Conservation (phyloP, 2,329 filamentous ascomycete genomes). For the Trichoderma semiorbis region DNA sequence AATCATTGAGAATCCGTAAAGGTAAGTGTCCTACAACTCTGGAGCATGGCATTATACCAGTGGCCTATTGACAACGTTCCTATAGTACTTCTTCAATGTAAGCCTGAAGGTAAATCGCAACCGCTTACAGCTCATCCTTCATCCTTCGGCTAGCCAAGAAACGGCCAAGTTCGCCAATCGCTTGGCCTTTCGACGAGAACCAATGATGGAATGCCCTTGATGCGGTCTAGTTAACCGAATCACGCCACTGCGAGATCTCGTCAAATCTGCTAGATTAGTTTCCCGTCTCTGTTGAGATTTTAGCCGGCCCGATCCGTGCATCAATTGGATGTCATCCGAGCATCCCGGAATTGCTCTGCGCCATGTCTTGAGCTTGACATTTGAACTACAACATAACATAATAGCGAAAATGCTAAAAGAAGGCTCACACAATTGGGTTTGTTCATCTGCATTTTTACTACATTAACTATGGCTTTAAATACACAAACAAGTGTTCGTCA, state of each 20-base stretch:
- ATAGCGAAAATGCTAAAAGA: neutral
- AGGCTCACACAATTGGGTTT: neutral
- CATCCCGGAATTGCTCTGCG: neutral
- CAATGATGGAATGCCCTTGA: neutral
- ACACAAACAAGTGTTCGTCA: neutral
- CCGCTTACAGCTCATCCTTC: neutral
- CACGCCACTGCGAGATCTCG: conserved; percentile 1
- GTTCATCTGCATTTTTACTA: neutral
- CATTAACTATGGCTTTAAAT: neutral
- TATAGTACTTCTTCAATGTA: neutral
- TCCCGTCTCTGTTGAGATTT: neutral
- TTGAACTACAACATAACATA: too few species aligned
- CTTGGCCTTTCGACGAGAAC: neutral
- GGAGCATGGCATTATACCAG: neutral
- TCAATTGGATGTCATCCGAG: neutral
- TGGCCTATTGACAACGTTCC: neutral
- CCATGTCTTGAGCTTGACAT: neutral
- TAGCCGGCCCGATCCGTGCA: neutral
- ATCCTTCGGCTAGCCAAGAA: neutral
- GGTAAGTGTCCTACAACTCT: neutral
- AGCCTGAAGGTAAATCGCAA: neutral
- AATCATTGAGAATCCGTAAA: neutral
- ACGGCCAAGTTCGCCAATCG: neutral
- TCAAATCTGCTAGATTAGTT: neutral
- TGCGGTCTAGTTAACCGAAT: neutral